Base-by-base conservation (phyloP, 345 rosid genomes). In the Boechera stricta region DNA sequence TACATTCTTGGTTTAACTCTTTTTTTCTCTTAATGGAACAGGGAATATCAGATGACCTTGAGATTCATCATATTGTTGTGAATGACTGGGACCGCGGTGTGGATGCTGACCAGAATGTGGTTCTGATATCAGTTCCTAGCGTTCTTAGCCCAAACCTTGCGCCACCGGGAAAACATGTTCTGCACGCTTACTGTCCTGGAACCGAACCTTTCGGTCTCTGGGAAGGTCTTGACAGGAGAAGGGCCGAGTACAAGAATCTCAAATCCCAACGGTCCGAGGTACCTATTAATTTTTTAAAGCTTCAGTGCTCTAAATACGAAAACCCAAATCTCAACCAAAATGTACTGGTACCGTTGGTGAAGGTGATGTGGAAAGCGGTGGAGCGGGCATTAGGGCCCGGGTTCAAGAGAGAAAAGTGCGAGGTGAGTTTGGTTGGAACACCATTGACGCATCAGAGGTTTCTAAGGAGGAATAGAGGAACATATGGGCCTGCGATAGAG, bases 361-460 rank as follows among this genome's bases (percentile, higher is more conserved):
- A 93, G 98, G 97, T 94, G 52, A 76, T 90, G 91, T 94, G 97
- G 97, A 86, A 65, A 79, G 98, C 97, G 0, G 94, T 90, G 2
- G 96, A 91, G 79, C 90, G 94, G 32, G 97, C 86, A 0, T 85
- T 94, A 44, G 96, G 98, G 33, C 84, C 89, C 0, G 87, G 91
- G 16, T 94, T 94, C 76, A 85, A 80, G 36, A 87, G 93, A 3
- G 93, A 91, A 32, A 91, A 86, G 51, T 91, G 97, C 41, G 88
- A 84, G 83, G 94, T 91, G 82, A 86, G 88, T 83, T 76, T 91
- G 74, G 91, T 93, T 21, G 97, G 96, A 82, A 91, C 96, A 6
- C 98, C 96, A 11, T 80, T 94, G 82, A 90, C 98, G 11, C 96
- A 88, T 76, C 81, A 80, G 69, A 85, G 96, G 76, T 94, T 91